Evolutionary conservation across 306 rosid genomes (phyloP).

Genomic region (Fagus sylvatica): DNA sequence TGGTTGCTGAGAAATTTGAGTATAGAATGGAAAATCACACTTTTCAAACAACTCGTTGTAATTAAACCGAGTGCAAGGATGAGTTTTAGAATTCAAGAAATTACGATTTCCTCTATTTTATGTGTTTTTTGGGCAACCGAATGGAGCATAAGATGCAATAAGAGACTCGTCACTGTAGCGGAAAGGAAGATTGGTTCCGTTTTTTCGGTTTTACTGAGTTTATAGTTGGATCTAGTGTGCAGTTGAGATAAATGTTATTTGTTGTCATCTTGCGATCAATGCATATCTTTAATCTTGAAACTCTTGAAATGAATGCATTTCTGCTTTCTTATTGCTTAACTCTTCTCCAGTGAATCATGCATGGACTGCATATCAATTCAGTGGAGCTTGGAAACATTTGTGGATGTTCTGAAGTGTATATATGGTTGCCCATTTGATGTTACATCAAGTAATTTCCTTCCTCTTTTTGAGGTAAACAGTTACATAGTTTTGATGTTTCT

Average conservation of each 20-base stretch:
- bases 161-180: neutral
- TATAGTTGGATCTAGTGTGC: neutral
- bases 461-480: constrained; percentile 63
- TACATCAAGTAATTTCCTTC: constrained; percentile 44
- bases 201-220: neutral
- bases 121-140: neutral
- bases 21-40: neutral
- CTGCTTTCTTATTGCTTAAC: constrained; percentile 3
- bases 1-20: constrained; percentile 10
- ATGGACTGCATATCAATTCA: constrained; percentile 42
- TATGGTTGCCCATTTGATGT: constrained; percentile 48
- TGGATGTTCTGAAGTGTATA: constrained; percentile 60
- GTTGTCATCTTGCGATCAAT: neutral
- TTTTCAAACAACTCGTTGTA: neutral
- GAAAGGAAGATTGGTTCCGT: neutral
- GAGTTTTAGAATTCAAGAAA: neutral
- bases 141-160: neutral
- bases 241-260: neutral
- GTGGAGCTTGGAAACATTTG: constrained; percentile 52
- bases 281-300: neutral
- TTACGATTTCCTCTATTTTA: neutral
- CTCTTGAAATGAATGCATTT: constrained; percentile 6
- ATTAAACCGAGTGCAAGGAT: neutral
- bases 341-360: constrained; percentile 58
- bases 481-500: neutral